These are phyloP conservation scores for Guadua angustifolia DNA, from an alignment of 176 grass and related monocot species.

Conservation along the genomic window DNA sequence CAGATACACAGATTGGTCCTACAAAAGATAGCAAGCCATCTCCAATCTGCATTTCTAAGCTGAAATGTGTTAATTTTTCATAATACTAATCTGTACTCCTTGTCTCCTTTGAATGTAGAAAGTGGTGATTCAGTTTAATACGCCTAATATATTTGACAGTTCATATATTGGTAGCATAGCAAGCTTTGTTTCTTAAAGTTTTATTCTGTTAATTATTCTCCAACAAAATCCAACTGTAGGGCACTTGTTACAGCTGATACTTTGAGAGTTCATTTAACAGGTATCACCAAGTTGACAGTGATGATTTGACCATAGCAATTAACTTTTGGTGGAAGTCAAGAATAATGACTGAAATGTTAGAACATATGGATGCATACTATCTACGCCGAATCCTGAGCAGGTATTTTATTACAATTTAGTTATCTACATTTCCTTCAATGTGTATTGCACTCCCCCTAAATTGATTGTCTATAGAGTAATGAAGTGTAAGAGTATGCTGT, in stretches of 20 bases:
- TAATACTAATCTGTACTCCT: neutral
- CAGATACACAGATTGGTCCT: neutral
- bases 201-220: conserved; percentile 19
- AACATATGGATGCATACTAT: conserved; percentile 98
- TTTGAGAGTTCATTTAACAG: conserved; percentile 57
- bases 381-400: conserved; percentile 82
- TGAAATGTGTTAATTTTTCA: neutral
- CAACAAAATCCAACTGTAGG: neutral
- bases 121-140: neutral
- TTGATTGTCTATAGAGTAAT: conserved; percentile 10
- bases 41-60: neutral
- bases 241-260: conserved; percentile 19
- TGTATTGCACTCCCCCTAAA: neutral
- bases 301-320: conserved; percentile 88
- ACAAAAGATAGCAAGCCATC: neutral
- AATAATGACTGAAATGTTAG: conserved; percentile 80
- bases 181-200: conserved; percentile 3
- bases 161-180: conserved; percentile 4
- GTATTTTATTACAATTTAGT: conserved; percentile 53
- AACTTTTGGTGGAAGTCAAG: conserved; percentile 98
- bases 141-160: neutral
- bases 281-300: conserved; percentile 97
- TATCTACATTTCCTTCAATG: conserved; percentile 13
- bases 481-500: neutral
- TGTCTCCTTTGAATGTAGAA: conserved; percentile 10